Evolutionary conservation across 2,329 filamentous ascomycete genomes (phyloP).

Genomic region (Onygenales sp.): DNA sequence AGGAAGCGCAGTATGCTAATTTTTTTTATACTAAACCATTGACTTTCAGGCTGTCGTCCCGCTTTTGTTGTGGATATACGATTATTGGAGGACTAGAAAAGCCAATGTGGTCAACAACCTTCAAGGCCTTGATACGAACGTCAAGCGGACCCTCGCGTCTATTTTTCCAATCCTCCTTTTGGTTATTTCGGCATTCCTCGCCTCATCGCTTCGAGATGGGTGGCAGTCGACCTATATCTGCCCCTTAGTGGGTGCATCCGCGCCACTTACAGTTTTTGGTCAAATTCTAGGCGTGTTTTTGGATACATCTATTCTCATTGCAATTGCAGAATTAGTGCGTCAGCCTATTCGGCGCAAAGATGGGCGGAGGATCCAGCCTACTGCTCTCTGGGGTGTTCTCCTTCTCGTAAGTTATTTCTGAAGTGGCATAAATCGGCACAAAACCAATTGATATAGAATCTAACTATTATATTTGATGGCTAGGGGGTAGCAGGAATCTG

Average conservation of each 20-base stretch:
- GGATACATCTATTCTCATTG: constrained; percentile 34
- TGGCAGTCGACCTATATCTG: constrained; percentile 43
- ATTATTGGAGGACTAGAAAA: constrained; percentile 27
- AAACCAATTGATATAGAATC: background rate
- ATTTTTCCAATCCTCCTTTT: constrained; percentile 30
- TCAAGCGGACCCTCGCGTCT: constrained; percentile 20
- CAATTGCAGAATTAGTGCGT: constrained; percentile 13
- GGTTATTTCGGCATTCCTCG: constrained; percentile 28
- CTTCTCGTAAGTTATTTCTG: constrained; percentile 8
- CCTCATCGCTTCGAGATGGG: constrained; percentile 24
- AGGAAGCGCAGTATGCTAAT: background rate
- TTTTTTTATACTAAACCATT: background rate
- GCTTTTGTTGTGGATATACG: constrained; percentile 32
- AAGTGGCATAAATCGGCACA: background rate
- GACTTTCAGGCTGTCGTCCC: constrained; percentile 28
- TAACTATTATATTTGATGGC: background rate
- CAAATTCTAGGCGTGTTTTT: constrained; percentile 29
- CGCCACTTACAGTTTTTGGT: constrained; percentile 25
- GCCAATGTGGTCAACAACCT: constrained; percentile 13
- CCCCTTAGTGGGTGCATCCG: constrained; percentile 27
- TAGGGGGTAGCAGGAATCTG: constrained; percentile 6
- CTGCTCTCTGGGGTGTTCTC: constrained; percentile 8
- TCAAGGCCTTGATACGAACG: constrained; percentile 3
- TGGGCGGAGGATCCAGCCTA: constrained; percentile 3
- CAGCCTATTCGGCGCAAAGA: constrained; percentile 1